Percentiles rank a stretch among this genome's conserved stretches.
Conservation (phyloP, 1,284 basidiomycete species). For the Somion occarium region DNA sequence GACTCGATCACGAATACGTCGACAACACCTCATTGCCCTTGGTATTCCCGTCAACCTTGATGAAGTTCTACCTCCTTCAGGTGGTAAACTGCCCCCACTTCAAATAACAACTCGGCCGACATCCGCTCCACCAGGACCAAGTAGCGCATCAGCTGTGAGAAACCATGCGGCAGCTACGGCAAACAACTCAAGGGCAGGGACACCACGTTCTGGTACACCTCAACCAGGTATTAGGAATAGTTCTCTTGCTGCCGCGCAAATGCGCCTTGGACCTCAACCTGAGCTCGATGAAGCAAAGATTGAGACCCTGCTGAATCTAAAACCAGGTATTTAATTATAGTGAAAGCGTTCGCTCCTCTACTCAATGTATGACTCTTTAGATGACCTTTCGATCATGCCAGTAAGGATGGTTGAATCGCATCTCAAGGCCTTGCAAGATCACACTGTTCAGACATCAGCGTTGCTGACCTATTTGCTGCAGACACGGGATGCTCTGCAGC, state of each 20-base stretch:
- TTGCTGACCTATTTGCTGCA: constrained; percentile 80
- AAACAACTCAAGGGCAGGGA: constrained; percentile 37
- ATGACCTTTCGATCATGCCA: constrained; percentile 66
- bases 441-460: constrained; percentile 70
- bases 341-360: no score
- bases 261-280: constrained; percentile 70
- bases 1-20: constrained; percentile 83
- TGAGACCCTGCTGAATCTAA: constrained; percentile 61
- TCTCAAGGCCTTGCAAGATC: constrained; percentile 59
- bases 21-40: constrained; percentile 84
- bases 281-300: constrained; percentile 64
- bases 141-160: constrained; percentile 36
- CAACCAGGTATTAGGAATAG: constrained; percentile 31
- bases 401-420: constrained; percentile 60
- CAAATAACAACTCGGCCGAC: constrained; percentile 79
- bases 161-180: constrained; percentile 32
- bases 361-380: constrained; percentile 33
- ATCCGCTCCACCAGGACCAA: constrained; percentile 68
- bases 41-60: constrained; percentile 93
- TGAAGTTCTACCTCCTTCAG: constrained; percentile 77
- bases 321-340: constrained; percentile 47
- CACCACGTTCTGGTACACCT: constrained; percentile 53
- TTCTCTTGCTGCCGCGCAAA: constrained; percentile 38
- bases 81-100: constrained; percentile 70
- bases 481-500: constrained; percentile 76